Evolutionary conservation across 352 stramenopile species (phyloP).

Genomic region (Thraustochytrium sp.): DNA sequence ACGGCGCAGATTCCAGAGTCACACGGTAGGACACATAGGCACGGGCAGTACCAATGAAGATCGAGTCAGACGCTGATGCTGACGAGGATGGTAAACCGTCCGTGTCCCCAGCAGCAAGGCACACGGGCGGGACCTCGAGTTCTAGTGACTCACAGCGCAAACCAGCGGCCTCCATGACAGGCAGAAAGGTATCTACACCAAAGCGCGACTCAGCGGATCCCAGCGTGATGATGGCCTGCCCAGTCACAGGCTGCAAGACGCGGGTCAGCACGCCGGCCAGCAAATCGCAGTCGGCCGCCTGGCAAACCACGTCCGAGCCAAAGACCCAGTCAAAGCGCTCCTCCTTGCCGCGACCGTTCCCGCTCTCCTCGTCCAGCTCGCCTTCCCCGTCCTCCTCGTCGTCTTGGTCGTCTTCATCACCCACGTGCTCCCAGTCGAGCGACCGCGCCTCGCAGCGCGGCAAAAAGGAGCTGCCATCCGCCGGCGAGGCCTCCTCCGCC

Average conservation of each 20-base stretch:
- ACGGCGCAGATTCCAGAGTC: too few species aligned
- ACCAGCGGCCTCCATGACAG: not conserved
- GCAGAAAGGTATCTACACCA: slow-evolving; percentile 17
- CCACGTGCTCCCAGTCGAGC: slow-evolving; percentile 25
- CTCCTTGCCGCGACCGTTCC: not conserved
- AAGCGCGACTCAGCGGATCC: slow-evolving; percentile 4
- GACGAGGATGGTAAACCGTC: too few species aligned
- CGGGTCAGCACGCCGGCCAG: not conserved
- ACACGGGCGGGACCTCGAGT: not conserved
- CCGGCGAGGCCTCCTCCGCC: not conserved
- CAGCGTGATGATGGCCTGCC: not conserved
- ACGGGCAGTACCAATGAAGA: slow-evolving; percentile 6
- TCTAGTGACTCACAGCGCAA: not conserved
- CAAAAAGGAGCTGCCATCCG: too few species aligned
- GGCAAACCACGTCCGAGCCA: slow-evolving; percentile 21
- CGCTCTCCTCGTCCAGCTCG: too few species aligned
- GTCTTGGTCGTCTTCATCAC: not conserved
- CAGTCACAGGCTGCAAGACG: not conserved
- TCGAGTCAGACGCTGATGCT: not conserved
- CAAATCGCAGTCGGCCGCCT: slow-evolving; percentile 3
- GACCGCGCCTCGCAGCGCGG: not conserved
- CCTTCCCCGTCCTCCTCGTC: too few species aligned
- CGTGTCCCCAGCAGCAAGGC: not conserved
- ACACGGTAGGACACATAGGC: not conserved
- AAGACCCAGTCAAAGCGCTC: not conserved